Evolutionary conservation across 2,329 filamentous ascomycete species (phyloP).

Genomic region (Coccinonectria pachysandricola): DNA sequence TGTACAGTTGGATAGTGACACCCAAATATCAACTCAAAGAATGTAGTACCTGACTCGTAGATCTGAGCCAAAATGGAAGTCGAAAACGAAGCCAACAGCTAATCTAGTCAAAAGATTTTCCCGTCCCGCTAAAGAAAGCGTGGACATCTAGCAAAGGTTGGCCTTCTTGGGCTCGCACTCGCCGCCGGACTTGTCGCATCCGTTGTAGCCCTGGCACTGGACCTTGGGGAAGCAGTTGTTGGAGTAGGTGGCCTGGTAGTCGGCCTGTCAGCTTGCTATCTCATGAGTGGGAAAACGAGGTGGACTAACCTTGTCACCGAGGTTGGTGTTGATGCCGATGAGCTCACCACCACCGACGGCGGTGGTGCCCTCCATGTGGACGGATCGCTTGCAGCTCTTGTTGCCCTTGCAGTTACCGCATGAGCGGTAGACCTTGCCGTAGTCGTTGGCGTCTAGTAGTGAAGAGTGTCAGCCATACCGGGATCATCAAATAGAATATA

Average conservation of each 20-base stretch:
- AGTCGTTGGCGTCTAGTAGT: slow-evolving; percentile 33
- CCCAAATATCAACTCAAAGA: no score
- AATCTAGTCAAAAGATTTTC: no score
- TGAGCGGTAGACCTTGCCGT: slow-evolving; percentile 27
- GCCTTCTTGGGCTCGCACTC: slow-evolving; percentile 19
- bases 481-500: no score
- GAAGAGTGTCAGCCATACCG: no score
- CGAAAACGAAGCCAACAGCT: no score
- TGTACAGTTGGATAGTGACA: no score
- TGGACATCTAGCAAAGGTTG: slow-evolving; percentile 22
- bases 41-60: no score
- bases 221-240: slow-evolving; percentile 20
- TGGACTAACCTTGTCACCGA: slow-evolving; percentile 18
- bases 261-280: no score
- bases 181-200: slow-evolving; percentile 19
- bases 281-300: no score
- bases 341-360: slow-evolving; percentile 31
- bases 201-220: slow-evolving; percentile 21
- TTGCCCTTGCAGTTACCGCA: slow-evolving; percentile 16
- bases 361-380: slow-evolving; percentile 33
- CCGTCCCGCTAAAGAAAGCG: no score
- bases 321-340: slow-evolving; percentile 32
- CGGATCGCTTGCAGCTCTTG: slow-evolving; percentile 30
- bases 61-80: no score
- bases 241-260: slow-evolving; percentile 18